Evolutionary conservation across 305 asterid species (phyloP).

Genomic region (Petunia hybrid): DNA sequence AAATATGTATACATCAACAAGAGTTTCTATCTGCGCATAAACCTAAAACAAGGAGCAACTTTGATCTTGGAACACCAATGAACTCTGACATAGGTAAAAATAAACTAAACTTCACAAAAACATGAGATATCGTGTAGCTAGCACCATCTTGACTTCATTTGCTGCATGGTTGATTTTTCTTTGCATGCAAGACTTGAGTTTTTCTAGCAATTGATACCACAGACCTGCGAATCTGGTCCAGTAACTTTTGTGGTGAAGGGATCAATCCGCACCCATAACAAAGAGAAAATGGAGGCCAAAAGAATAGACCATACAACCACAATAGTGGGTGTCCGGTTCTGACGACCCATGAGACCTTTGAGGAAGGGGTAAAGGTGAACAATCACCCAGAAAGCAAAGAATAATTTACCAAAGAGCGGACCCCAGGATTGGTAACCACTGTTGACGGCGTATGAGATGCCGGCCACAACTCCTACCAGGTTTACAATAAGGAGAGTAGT

Average conservation of each 20-base stretch:
- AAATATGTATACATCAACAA: constrained; percentile 27
- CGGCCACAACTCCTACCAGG: constrained; percentile 93
- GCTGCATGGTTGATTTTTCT: constrained; percentile 27
- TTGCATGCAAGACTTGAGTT: constrained; percentile 27
- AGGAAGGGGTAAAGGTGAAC: constrained; percentile 97
- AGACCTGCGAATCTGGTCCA: constrained; percentile 74
- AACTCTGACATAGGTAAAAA: constrained; percentile 36
- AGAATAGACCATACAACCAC: constrained; percentile 96
- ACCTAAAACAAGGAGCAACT: background rate
- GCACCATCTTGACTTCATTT: constrained; percentile 16
- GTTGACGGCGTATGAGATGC: constrained; percentile 83
- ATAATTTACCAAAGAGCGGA: constrained; percentile 86
- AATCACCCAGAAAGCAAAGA: constrained; percentile 98
- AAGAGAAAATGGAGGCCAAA: constrained; percentile 87
- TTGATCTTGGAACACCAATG: background rate
- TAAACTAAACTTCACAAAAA: constrained; percentile 35
- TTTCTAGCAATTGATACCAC: constrained; percentile 86
- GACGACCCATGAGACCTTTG: constrained; percentile 96
- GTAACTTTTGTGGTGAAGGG: constrained; percentile 89
- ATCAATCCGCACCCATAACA: constrained; percentile 87
- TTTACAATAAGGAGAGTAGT: constrained; percentile 87
- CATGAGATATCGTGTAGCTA: background rate
- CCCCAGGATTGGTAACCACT: constrained; percentile 99
- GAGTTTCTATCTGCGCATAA: constrained; percentile 3
- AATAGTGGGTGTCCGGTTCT: constrained; percentile 93